phyloP scores from a whole-genome alignment of 345 rosid genomes.

The Lagerstroemia speciosa region DNA sequence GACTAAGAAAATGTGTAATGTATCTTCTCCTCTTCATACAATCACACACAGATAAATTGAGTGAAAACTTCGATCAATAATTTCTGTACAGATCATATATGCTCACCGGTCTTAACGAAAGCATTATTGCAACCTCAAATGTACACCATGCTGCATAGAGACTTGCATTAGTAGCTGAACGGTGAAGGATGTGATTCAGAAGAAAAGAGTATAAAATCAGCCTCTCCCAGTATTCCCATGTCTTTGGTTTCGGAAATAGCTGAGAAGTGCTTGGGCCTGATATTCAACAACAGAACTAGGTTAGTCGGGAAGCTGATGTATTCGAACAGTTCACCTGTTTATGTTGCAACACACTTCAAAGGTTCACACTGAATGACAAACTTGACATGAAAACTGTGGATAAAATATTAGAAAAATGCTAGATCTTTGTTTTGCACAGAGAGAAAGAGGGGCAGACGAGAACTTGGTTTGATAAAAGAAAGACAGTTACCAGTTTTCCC shows the following conservation, averaged over 20 bases:
- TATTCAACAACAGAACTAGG: conserved; percentile 7
- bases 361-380: neutral
- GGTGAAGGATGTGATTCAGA: conserved; percentile 7
- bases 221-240: conserved; percentile 61
- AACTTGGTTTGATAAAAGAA: neutral
- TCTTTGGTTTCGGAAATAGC: conserved; percentile 67
- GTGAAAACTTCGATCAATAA: conserved; percentile 14
- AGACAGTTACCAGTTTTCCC: neutral
- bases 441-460: neutral
- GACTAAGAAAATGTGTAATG: neutral
- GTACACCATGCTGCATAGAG: conserved; percentile 27
- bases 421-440: neutral
- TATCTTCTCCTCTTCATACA: conserved; percentile 4
- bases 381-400: neutral
- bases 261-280: conserved; percentile 86
- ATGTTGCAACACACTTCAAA: too few species aligned
- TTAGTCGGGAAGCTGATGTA: neutral
- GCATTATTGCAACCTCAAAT: conserved; percentile 32
- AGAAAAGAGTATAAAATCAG: conserved; percentile 20
- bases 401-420: neutral
- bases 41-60: neutral
- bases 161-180: conserved; percentile 15
- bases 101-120: conserved; percentile 18
- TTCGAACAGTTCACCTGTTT: neutral
- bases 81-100: conserved; percentile 22